Evolutionary conservation across 2,329 filamentous ascomycete species (phyloP).

Genomic region (Curvularia sp.): DNA sequence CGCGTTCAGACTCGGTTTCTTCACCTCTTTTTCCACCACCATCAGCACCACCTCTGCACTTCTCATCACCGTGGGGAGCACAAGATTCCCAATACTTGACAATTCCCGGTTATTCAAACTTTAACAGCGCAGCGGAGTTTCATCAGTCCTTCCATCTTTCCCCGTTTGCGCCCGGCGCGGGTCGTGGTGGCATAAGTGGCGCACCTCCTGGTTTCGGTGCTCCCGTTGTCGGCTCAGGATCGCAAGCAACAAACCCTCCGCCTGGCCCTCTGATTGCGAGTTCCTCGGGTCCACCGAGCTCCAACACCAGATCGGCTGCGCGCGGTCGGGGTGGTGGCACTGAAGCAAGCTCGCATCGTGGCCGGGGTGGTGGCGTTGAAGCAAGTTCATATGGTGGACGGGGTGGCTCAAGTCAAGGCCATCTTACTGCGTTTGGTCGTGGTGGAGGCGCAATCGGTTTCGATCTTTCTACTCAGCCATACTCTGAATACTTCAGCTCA

Average conservation of each 20-base stretch:
- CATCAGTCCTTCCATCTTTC: neutral
- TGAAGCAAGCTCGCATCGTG: neutral
- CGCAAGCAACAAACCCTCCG: neutral
- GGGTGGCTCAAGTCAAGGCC: neutral
- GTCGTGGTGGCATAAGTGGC: neutral
- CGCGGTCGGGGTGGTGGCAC: neutral
- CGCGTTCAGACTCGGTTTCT: neutral
- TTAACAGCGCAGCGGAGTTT: neutral
- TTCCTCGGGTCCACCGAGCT: neutral
- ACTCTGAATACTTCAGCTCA: neutral
- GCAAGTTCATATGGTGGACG: neutral
- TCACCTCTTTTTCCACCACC: neutral
- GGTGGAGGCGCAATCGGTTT: neutral
- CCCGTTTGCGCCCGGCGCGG: neutral
- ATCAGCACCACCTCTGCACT: neutral
- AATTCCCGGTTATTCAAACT: neutral
- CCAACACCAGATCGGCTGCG: conserved; percentile 12
- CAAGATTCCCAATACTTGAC: neutral
- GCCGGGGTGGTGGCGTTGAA: neutral
- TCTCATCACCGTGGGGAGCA: neutral
- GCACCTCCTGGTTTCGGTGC: neutral
- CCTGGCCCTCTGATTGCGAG: neutral
- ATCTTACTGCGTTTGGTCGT: neutral
- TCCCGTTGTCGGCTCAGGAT: neutral
- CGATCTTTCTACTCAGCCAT: neutral